Percentiles rank a stretch among this genome's conserved stretches.
Evolutionary conservation across 495 filamentous ascomycete genomes (phyloP).

Genomic region (Barbatosphaeria neglecta): DNA sequence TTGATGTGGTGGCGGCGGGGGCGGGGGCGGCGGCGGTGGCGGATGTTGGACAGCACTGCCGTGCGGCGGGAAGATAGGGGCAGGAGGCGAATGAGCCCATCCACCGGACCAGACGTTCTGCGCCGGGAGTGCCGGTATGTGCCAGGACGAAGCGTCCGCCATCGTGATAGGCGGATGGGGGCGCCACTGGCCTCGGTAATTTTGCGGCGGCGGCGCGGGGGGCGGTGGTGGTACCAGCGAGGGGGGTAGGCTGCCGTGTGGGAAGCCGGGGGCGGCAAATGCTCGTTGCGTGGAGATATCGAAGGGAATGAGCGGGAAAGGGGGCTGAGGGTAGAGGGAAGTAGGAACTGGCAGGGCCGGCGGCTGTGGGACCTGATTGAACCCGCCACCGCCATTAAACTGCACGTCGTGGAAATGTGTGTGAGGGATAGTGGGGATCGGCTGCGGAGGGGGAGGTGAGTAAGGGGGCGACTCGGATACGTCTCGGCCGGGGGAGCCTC

Average conservation of each 20-base stretch:
- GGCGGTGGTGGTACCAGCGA: slow-evolving; percentile 24
- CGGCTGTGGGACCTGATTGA: too few relatives aligned
- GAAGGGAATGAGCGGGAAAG: not conserved
- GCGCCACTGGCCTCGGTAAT: slow-evolving; percentile 41
- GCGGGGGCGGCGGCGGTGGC: slow-evolving; percentile 12
- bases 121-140: not conserved
- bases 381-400: not conserved
- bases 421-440: not conserved
- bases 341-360: too few relatives aligned
- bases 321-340: not conserved
- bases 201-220: slow-evolving; percentile 34
- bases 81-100: not conserved
- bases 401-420: not conserved
- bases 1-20: too few relatives aligned
- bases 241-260: not conserved
- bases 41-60: too few relatives aligned
- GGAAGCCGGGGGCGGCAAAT: slow-evolving; percentile 6
- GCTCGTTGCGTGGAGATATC: not conserved
- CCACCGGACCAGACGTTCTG: not conserved
- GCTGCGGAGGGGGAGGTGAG: slow-evolving; percentile 3
- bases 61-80: not conserved
- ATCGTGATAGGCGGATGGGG: slow-evolving; percentile 24
- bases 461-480: slow-evolving; percentile 5
- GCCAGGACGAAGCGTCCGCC: not conserved
- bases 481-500: slow-evolving; percentile 6